Evolutionary conservation across 805 yeast species (phyloP), one percentile per base, ranked within the genome.

Genomic region (Millerago galiae): DNA sequence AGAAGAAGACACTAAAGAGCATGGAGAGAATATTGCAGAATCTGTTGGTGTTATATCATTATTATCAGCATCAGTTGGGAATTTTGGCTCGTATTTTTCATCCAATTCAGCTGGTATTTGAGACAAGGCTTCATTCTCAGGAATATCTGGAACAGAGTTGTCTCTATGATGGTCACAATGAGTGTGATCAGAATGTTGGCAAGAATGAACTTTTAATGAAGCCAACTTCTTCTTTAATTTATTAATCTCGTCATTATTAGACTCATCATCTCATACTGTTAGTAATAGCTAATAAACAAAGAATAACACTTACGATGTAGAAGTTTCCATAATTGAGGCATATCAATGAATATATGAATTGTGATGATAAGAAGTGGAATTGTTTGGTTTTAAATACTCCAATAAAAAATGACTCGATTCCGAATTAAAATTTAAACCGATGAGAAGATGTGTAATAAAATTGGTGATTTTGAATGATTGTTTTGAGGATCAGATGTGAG

Each of bases 1-100:
- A 7, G 50, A 42, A 2, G 44, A 29, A 1, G 50, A 34, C 13
- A 38, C 15, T 12, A 37, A 26, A 3, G 42, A 31, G 10, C 37
- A 39, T 11, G 46, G 39, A 7, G 49, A 42, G 10, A 36, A 30
- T 5, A 38, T 24, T 10, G 31, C 24, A 13, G 38, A 30, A 5
- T 29, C 40, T 10, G 33, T 15, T 8, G 41, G 37, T 2, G 41
- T 33, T 15, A 33, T 17, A 6, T 13, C 21, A 6, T 26, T 10
- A 12, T 26, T 10, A 12, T 26, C 35, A 14, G 25, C 17, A 13
- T 31, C 15, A 5, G 12, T 25, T 15, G 12, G 14, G n/a, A 30
- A 21, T 21, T 21, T 21, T 21, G 24, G 24, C 7, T 21, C 24
- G 7, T 21, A 21, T 21, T 21, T 21, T 7, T 21, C 24, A 7